Percentiles rank a stretch among this genome's conserved stretches.
Conservation (phyloP, 768 basidiomycete species). For the Mrakia frigida region DNA sequence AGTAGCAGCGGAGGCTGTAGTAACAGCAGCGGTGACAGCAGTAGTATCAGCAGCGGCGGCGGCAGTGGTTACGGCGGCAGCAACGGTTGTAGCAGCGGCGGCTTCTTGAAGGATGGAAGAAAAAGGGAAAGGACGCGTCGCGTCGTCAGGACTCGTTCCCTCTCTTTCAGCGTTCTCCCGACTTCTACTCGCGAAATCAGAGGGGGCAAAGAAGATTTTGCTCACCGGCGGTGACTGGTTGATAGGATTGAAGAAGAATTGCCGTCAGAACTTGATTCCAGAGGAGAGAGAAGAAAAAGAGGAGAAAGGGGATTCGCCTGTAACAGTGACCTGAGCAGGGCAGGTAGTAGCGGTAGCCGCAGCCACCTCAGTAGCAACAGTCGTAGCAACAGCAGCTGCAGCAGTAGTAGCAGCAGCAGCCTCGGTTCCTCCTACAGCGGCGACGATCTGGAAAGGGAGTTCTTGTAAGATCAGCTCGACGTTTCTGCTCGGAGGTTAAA, state of each 20-base stretch:
- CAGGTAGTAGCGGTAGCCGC: constrained; percentile 26
- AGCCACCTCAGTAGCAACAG: constrained; percentile 15
- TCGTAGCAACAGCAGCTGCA: neutral
- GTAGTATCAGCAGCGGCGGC: neutral
- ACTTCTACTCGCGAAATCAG: neutral
- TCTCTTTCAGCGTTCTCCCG: neutral
- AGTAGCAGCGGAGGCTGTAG: neutral
- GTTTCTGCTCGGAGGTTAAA: no score
- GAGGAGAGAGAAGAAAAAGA: neutral
- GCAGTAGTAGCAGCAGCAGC: neutral
- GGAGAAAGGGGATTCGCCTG: constrained; percentile 10
- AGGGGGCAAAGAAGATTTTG: no score
- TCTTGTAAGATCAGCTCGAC: neutral
- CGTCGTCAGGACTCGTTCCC: neutral
- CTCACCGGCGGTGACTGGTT: neutral
- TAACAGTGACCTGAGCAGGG: constrained; percentile 38
- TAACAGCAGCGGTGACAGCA: neutral
- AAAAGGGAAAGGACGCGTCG: neutral
- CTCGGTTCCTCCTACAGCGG: neutral
- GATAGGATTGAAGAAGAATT: neutral
- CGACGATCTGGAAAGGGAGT: neutral
- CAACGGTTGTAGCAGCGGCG: neutral
- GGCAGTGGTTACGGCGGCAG: neutral
- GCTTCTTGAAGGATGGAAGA: constrained; percentile 34
- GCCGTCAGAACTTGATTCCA: neutral